Base-by-base conservation (phyloP, 768 basidiomycete genomes). In the Leucosporidium yakuticum region DNA sequence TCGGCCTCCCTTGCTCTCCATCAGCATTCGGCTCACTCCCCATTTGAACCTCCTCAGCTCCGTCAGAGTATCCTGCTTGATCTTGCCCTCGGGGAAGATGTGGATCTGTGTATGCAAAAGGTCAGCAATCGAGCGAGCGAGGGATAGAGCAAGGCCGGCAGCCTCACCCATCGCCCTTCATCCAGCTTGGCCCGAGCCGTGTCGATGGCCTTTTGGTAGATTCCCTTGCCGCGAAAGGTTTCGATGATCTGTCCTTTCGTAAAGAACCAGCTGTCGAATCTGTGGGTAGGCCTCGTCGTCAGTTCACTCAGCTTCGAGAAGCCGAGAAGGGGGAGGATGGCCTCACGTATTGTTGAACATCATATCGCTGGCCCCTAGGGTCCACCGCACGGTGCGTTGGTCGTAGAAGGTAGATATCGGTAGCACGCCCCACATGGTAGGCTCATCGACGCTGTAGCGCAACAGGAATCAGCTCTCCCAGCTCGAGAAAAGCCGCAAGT, bases 341-440 rank as follows among this genome's bases (percentile, higher is more conserved):
- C 79, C 87, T 81, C 76, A 91, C 87, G 88, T 86, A 79, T 92
- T 95, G 7, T 90, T 96, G 79, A 96, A 97, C 83, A 95, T 87
- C 76, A 97, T 86, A 65, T 98, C 94, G 11, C 89, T 87, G 15
- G 91, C 91, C 47, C 94, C 94, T 29, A 96, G 83, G 7, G 90
- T 87, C 93, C 94, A 98, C 60, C 94, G 83, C 6, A 77, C 75
- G n/a, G 82, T 88, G 36, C 81, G 80, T 15, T 87, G 79, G 61
- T 79, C 80, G 29, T 87, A 79, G 76, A 87, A 90, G 70, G 82
- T 85, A 48, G 80, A 77, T 29, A 83, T 75, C 0, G 92, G 91
- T 60, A 92, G 85, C 23, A 88, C 80, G 6, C 91, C 91, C 94
- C 94, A 98, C n/a, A 83, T 82, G 56, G 93, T 77, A 3, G 90